Conservation (phyloP, 2,329 filamentous ascomycete genomes). For the Ceratocystiopsis sp. region DNA sequence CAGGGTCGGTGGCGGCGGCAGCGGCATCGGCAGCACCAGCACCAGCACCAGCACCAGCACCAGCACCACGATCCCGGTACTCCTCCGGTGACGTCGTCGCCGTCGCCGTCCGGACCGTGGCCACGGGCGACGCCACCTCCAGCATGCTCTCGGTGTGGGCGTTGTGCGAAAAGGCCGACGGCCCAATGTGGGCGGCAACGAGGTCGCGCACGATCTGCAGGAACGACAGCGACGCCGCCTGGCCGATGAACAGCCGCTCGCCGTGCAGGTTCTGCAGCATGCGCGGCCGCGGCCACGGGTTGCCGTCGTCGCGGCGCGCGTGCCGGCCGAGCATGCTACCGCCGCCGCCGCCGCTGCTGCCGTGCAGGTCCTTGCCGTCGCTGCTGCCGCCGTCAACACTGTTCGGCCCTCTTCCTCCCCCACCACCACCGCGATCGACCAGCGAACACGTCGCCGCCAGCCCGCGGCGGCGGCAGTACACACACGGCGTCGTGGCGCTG, state of each 20-base stretch:
- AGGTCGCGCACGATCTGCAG: slow-evolving; percentile 6
- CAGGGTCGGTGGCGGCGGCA: too few relatives aligned
- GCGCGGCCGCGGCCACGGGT: slow-evolving; percentile 1
- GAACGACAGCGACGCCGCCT: slow-evolving; percentile 8
- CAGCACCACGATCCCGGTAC: too few relatives aligned
- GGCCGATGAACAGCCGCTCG: slow-evolving; percentile 5
- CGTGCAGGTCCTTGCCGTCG: neutral
- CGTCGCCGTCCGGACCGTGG: too few relatives aligned
- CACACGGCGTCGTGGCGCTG: slow-evolving; percentile 5
- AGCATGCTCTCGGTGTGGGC: slow-evolving; percentile 10
- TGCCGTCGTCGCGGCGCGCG: neutral
- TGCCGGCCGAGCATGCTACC: neutral
- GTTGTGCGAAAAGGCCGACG: slow-evolving; percentile 7
- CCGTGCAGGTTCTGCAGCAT: neutral
- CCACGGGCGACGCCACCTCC: slow-evolving; percentile 1
- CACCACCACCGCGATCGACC: too few relatives aligned
- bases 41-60: too few relatives aligned
- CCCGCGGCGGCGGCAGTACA: slow-evolving; percentile 2
- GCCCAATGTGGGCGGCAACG: slow-evolving; percentile 5
- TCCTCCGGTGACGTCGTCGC: too few relatives aligned
- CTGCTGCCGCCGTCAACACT: neutral
- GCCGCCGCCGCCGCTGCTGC: neutral
- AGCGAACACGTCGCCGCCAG: neutral
- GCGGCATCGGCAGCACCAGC: too few relatives aligned
- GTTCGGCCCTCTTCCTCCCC: too few relatives aligned